A percentile compares a stretch with the other conserved stretches of the same genome.
Evolutionary conservation across 2,329 filamentous ascomycete species (phyloP).

Genomic region (Fusarium clavum): DNA sequence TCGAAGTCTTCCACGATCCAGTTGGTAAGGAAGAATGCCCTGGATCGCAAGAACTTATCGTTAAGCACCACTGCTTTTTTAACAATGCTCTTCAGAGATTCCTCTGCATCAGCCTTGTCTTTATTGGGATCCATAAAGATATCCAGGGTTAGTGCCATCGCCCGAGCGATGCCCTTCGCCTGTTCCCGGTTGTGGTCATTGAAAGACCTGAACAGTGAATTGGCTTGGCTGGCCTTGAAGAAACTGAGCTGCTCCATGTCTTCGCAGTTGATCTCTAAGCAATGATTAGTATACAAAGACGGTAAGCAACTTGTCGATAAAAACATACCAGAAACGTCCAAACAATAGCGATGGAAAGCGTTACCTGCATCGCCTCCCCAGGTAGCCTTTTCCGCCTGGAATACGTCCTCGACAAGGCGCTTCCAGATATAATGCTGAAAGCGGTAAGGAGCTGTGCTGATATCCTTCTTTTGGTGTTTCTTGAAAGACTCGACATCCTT

Average conservation of each 20-base stretch:
- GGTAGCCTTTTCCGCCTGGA: background rate
- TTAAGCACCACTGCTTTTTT: slow-evolving; percentile 10
- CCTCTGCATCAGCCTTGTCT: background rate
- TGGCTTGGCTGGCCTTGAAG: slow-evolving; percentile 19
- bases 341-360: slow-evolving; percentile 23
- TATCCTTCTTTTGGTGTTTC: slow-evolving; percentile 5
- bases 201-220: background rate
- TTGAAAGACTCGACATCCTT: slow-evolving; percentile 8
- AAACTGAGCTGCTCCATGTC: slow-evolving; percentile 21
- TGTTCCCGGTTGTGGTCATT: background rate
- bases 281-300: background rate
- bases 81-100: slow-evolving; percentile 3
- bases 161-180: background rate
- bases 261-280: background rate
- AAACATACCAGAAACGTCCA: slow-evolving; percentile 20
- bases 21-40: slow-evolving; percentile 21
- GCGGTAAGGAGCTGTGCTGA: background rate
- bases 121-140: slow-evolving; percentile 26
- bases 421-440: slow-evolving; percentile 28
- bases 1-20: background rate
- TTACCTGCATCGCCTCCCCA: slow-evolving; percentile 25
- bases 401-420: slow-evolving; percentile 6
- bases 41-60: slow-evolving; percentile 16
- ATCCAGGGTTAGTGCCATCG: background rate
- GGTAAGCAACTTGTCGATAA: no score